Percentiles rank a stretch among this genome's conserved stretches.
Conservation (phyloP, 169 alveolate genomes). For the Plasmodium berghei region DNA sequence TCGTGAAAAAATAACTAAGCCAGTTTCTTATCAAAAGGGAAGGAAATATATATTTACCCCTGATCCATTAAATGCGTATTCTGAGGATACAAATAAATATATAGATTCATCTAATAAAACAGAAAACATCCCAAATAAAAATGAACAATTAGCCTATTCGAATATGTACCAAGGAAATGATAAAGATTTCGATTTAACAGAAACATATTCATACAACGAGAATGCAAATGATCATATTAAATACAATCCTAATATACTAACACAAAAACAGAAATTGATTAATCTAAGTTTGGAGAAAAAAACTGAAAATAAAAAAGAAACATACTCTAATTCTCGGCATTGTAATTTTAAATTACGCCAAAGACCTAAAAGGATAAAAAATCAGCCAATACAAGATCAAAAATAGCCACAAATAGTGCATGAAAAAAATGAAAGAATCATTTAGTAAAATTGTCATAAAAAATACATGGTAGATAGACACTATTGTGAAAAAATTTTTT, state of each 20-base stretch:
- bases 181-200: background rate
- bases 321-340: constrained; percentile 43
- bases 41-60: constrained; percentile 42
- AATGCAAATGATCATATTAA: background rate
- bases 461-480: too few species aligned
- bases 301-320: constrained; percentile 35
- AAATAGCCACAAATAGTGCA: background rate
- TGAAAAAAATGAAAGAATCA: background rate
- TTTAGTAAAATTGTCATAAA: too few species aligned
- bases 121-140: too few species aligned
- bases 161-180: background rate
- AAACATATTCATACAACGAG: background rate
- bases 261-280: constrained; percentile 40
- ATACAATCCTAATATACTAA: background rate
- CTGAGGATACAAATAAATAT: background rate
- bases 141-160: too few species aligned
- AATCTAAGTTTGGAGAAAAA: constrained; percentile 50
- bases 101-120: background rate
- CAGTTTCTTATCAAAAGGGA: constrained; percentile 66
- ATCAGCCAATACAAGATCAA: constrained; percentile 11
- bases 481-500: too few species aligned
- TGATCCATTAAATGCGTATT: constrained; percentile 14
- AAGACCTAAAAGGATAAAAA: constrained; percentile 69
- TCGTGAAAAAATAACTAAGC: constrained; percentile 48
- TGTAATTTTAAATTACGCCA: constrained; percentile 72